A percentile compares a stretch with the other conserved stretches of the same genome.
These are phyloP conservation scores for Lasiodiplodia citricola DNA, from an alignment of 2,329 filamentous ascomycete species.

Conservation along the genomic window DNA sequence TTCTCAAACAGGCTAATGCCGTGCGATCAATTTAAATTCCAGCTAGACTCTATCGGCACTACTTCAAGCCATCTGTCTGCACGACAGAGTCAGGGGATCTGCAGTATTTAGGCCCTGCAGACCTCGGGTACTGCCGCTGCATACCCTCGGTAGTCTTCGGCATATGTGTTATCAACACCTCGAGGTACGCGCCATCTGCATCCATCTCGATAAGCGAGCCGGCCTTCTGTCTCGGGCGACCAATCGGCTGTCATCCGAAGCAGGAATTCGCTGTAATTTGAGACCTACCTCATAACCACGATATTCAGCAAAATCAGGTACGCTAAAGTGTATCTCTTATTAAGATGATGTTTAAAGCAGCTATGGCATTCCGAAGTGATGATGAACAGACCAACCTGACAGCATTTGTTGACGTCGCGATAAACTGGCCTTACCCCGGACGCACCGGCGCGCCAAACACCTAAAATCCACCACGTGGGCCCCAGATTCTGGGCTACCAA, in stretches of 20 bases:
- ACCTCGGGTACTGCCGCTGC: slow-evolving; percentile 10
- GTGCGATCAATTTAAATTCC: not conserved
- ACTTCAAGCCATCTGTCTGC: not conserved
- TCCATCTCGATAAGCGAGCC: not conserved
- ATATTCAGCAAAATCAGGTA: too few species aligned
- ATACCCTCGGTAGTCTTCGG: slow-evolving; percentile 10
- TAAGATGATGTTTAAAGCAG: too few species aligned
- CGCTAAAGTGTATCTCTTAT: too few species aligned
- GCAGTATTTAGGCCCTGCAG: not conserved
- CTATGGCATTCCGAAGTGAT: not conserved
- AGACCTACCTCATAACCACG: too few species aligned
- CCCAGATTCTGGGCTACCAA: not conserved
- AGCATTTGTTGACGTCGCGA: not conserved
- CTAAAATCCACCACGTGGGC: not conserved
- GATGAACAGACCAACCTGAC: not conserved
- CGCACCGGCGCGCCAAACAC: not conserved
- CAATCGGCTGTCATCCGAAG: not conserved
- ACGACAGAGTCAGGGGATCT: not conserved
- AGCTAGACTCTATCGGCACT: not conserved
- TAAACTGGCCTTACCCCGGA: not conserved
- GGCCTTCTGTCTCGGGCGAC: not conserved
- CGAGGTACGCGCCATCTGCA: not conserved
- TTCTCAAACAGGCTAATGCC: not conserved
- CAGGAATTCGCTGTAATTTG: not conserved
- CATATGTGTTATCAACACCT: not conserved